Evolutionary conservation across 164 flowering plant genomes (phyloP).

Genomic region (Litsea cubeba): DNA sequence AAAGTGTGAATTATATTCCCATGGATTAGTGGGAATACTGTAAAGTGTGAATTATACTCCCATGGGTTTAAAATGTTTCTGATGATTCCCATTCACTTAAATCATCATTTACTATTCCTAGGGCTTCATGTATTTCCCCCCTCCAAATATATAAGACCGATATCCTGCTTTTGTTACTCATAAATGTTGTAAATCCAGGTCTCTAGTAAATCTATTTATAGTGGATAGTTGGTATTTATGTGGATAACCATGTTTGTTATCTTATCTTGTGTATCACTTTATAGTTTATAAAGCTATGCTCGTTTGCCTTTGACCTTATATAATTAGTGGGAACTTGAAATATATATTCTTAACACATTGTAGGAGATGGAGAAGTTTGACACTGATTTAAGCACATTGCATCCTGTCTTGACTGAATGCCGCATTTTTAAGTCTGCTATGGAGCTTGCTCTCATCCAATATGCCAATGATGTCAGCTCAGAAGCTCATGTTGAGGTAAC

Average conservation of each 20-base stretch:
- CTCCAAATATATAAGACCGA: not conserved
- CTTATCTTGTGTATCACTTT: not conserved
- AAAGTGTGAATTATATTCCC: too few species aligned
- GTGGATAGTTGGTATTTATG: not conserved
- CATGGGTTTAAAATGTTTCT: too few species aligned
- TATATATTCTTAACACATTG: conserved; percentile 2
- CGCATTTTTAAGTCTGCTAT: conserved; percentile 67
- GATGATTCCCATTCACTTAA: not conserved
- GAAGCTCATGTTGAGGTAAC: conserved; percentile 92
- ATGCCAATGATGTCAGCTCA: conserved; percentile 90
- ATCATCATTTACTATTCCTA: not conserved
- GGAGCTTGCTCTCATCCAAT: conserved; percentile 84
- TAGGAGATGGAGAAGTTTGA: conserved; percentile 82
- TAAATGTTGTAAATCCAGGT: not conserved
- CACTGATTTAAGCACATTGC: conserved; percentile 60
- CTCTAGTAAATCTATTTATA: not conserved
- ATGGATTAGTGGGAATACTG: too few species aligned
- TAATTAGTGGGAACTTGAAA: not conserved
- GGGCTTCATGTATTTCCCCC: not conserved
- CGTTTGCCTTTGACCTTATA: not conserved
- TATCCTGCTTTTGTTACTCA: not conserved
- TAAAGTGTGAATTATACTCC: too few species aligned
- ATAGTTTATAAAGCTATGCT: not conserved
- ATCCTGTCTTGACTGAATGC: conserved; percentile 84
- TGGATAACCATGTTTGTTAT: not conserved